Percentiles rank a stretch among this genome's conserved stretches.
Conservation (phyloP, 257 asterid species). For the Handroanthus guayacan region DNA sequence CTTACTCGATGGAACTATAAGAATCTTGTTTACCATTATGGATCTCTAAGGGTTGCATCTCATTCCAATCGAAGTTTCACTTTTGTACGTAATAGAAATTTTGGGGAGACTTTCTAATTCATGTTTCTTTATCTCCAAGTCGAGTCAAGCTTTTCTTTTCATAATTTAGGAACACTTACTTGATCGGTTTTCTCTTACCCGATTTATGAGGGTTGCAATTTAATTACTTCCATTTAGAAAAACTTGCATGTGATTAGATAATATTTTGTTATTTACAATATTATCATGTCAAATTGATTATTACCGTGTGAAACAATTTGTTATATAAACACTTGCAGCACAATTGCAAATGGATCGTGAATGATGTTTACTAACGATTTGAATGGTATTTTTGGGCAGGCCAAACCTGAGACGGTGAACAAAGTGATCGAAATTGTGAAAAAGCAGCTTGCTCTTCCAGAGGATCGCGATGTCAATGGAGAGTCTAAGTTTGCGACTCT, state of each 20-base stretch:
- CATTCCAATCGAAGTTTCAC: not conserved
- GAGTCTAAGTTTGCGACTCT: conserved; percentile 76
- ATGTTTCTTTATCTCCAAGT: not conserved
- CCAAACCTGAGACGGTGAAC: conserved; percentile 83
- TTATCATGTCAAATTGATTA: not conserved
- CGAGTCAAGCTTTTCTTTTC: not conserved
- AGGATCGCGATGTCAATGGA: conserved; percentile 61
- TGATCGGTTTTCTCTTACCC: not conserved
- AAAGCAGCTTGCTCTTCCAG: conserved; percentile 87
- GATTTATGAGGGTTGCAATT: not conserved
- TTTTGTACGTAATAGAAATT: not conserved
- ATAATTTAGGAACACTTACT: not conserved
- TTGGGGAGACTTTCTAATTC: not conserved
- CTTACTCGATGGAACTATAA: too few relatives aligned
- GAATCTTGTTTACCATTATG: too few relatives aligned
- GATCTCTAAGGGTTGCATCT: not conserved
- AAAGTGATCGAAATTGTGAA: conserved; percentile 86
- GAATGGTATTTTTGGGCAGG: conserved; percentile 55
- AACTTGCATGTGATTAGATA: not conserved
- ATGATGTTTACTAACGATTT: conserved; percentile 12
- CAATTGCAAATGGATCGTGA: not conserved
- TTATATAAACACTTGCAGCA: not conserved
- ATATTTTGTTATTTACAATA: not conserved
- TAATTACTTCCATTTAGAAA: not conserved
- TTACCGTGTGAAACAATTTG: not conserved